Evolutionary conservation across 2,329 filamentous ascomycete species (phyloP).

Genomic region (Aspergillus sp.): DNA sequence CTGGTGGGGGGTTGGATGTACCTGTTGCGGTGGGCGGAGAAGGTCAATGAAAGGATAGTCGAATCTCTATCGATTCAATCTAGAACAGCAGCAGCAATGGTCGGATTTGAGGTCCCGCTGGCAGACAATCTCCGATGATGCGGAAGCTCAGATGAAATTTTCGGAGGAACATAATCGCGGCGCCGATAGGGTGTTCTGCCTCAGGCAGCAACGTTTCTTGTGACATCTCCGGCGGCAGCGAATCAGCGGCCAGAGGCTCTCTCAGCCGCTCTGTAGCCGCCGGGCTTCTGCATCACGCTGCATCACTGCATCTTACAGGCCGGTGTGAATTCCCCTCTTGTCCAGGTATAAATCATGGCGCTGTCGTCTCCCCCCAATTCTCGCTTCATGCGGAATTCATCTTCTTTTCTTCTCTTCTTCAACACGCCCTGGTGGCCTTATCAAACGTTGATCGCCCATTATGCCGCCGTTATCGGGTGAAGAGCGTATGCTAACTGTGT

Average conservation of each 20-base stretch:
- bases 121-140: constrained; percentile 14
- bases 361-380: constrained; percentile 10
- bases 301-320: constrained; percentile 14
- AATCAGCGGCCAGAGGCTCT: constrained; percentile 17
- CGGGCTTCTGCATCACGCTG: constrained; percentile 18
- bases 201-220: not conserved
- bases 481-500: constrained; percentile 51
- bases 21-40: not conserved
- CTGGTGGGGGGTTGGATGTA: not conserved
- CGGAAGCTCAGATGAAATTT: constrained; percentile 36
- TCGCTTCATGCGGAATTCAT: not conserved
- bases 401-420: constrained; percentile 8
- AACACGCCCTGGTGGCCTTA: constrained; percentile 5
- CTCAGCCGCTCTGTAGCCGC: constrained; percentile 26
- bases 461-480: constrained; percentile 52
- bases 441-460: constrained; percentile 15
- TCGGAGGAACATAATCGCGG: constrained; percentile 35
- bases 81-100: not conserved
- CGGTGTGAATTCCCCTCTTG: constrained; percentile 17
- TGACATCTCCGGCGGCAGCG: constrained; percentile 5
- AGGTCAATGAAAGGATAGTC: not conserved
- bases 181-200: constrained; percentile 1
- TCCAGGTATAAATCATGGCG: constrained; percentile 8
- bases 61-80: not conserved
- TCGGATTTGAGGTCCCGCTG: not conserved